Evolutionary conservation across 257 asterid genomes (phyloP).

Genomic region (Solanum clarkiae): DNA sequence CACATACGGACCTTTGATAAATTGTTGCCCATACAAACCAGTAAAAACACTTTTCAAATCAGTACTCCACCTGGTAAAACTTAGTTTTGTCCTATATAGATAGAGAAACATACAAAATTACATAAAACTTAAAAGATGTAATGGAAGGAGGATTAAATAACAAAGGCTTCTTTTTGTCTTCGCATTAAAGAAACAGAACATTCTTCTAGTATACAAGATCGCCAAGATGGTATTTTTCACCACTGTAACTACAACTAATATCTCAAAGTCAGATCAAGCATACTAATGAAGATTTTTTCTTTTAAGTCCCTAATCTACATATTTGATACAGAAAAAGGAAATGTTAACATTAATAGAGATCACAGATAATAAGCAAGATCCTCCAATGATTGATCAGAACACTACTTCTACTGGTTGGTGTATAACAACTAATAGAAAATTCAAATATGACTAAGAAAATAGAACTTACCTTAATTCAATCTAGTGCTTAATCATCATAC

Average conservation of each 20-base stretch:
- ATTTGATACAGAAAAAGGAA: not conserved
- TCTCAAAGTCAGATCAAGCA: not conserved
- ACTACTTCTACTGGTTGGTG: not conserved
- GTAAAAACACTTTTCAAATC: slow-evolving; percentile 84
- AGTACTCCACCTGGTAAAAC: slow-evolving; percentile 85
- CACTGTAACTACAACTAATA: not conserved
- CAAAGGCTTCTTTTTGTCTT: not conserved
- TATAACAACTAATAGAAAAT: not conserved
- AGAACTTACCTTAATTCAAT: not conserved
- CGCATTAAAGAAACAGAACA: not conserved
- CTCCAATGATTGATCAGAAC: not conserved
- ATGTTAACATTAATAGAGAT: not conserved
- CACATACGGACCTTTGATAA: too few relatives aligned
- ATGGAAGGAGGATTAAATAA: not conserved
- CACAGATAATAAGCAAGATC: not conserved
- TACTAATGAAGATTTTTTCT: not conserved
- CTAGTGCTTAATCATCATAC: not conserved
- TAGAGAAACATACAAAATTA: not conserved
- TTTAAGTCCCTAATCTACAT: not conserved
- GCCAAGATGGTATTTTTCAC: not conserved
- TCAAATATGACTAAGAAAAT: not conserved
- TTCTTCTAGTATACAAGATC: not conserved
- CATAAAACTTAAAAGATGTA: not conserved
- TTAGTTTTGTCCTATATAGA: slow-evolving; percentile 66
- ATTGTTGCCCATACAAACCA: slow-evolving; percentile 55